Evolutionary conservation across 257 asterid species (phyloP), one percentile per base, ranked within the genome.

Genomic region (Striga asiatica): DNA sequence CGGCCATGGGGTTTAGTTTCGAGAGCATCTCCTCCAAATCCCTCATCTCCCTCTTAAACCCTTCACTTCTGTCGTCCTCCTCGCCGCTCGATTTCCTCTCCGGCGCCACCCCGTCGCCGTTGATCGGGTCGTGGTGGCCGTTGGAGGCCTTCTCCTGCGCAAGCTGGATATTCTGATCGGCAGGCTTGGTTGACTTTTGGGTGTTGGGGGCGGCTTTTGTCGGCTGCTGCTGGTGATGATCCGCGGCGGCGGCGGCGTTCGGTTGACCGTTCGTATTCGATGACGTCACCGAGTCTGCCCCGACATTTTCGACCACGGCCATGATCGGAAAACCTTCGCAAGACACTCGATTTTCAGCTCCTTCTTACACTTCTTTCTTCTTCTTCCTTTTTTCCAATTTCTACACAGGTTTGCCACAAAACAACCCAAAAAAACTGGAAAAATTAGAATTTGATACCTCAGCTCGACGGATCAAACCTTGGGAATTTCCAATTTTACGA

Each of bases 221-320:
- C 35, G 79, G 56, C 70, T 62, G 78, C 50, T 62, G 79, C 11
- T 64, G 77, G 22, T 66, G 74, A 43, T 61, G 75, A 42, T 54
- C 63, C 31, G 50, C 69, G 34, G 58, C 81, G 6, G 54, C 80
- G 72, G 22, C 79, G 52, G 60, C 82, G 68, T 72, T 75, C 8
- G 65, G 75, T 18, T 60, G 67, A 62, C 61, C 72, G 2, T 76
- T 73, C 61, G 64, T 78, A 73, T 77, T 79, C 60, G 96, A 64
- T 27, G 89, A 67, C 55, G 78, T 66, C 59, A 72, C 64, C 64
- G 68, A 61, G 78, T 53, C 65, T 22, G 54, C 67, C 53, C 74
- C 78, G 61, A 79, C 85, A 81, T 82, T 84, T 32, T 88, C 96
- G 68, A 81, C 89, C 70, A 88, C 89, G 61, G 96, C 89, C 96